Base-by-base conservation (phyloP, 768 basidiomycete species). In the Suillus subluteus region DNA sequence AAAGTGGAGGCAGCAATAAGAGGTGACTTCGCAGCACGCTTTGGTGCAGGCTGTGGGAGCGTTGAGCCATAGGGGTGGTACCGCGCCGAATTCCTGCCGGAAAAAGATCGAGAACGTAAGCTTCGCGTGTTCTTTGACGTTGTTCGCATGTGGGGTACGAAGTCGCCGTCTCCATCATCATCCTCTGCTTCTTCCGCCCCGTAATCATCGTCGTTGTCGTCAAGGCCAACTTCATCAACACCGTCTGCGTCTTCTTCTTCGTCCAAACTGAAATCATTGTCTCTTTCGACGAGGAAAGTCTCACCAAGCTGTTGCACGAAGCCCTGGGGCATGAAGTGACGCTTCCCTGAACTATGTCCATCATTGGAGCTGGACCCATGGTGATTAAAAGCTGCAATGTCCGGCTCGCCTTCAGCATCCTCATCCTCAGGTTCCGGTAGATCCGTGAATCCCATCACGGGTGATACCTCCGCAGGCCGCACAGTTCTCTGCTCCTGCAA, bases 91-190 rank as follows among this genome's bases (percentile, higher is more conserved):
- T 70, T 79, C 66, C 73, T 77, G 62, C 77, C 76, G 66, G 73
- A 72, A 67, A 71, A 65, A 69, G 76, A 71, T 71, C 76, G 75
- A 73, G 76, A 59, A 79, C 76, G 76, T 79, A 78, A 78, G 73
- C 70, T 70, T 62, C 76, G 78, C 69, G 70, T 74, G 75, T 75
- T 79, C 75, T 73, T 79, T 78, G 76, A 79, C 78, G 78, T 78
- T 68, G 73, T 65, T 44, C 69, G 76, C 64, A 26, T 72, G 71
- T 65, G 68, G 68, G 76, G 75, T 66, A 69, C 68, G 64, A 79
- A 79, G 70, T 78, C 76, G 71, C 78, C 76, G 76, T 78, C 76
- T 38, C 68, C 72, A 56, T 69, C 70, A 43, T 79, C 78, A 35
- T 75, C 71, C 11, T 68, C 64, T 23, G 43, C 32, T 40, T 67